Percentiles rank a stretch among this genome's conserved stretches.
These are phyloP conservation scores for Dryas octopetala DNA, from an alignment of 306 rosid species.

Conservation along the genomic window DNA sequence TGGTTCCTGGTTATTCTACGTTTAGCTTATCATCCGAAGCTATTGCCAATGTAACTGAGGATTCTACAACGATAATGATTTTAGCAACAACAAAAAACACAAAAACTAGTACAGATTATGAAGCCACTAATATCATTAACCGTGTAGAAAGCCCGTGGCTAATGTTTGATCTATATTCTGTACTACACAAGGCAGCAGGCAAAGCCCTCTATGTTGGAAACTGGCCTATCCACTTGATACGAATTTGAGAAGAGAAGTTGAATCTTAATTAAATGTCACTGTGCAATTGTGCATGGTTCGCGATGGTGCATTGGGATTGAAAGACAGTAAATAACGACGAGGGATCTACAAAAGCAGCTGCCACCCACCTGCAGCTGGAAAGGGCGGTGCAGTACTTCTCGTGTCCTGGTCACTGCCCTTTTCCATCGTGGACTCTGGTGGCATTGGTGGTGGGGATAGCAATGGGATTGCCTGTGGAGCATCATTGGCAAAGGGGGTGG, in stretches of 20 bases:
- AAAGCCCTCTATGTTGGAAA: background rate
- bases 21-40: background rate
- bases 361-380: slow-evolving; percentile 40
- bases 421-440: slow-evolving; percentile 20
- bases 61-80: background rate
- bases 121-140: too few relatives aligned
- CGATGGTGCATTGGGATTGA: slow-evolving; percentile 54
- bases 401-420: background rate
- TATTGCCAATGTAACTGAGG: background rate
- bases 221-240: background rate
- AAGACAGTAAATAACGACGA: slow-evolving; percentile 49
- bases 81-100: background rate
- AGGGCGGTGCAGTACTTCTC: background rate
- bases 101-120: too few relatives aligned
- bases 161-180: background rate
- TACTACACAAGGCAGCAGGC: background rate
- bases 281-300: slow-evolving; percentile 30
- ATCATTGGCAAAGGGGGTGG: slow-evolving; percentile 24
- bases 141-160: background rate
- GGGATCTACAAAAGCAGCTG: slow-evolving; percentile 42
- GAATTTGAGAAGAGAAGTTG: background rate
- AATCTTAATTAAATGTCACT: slow-evolving; percentile 22
- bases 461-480: slow-evolving; percentile 63
- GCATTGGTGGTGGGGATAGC: slow-evolving; percentile 46
- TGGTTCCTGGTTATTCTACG: too few relatives aligned